Evolutionary conservation across 202 grass and related monocot species (phyloP).

Genomic region (Cymbopogon flexuosus): DNA sequence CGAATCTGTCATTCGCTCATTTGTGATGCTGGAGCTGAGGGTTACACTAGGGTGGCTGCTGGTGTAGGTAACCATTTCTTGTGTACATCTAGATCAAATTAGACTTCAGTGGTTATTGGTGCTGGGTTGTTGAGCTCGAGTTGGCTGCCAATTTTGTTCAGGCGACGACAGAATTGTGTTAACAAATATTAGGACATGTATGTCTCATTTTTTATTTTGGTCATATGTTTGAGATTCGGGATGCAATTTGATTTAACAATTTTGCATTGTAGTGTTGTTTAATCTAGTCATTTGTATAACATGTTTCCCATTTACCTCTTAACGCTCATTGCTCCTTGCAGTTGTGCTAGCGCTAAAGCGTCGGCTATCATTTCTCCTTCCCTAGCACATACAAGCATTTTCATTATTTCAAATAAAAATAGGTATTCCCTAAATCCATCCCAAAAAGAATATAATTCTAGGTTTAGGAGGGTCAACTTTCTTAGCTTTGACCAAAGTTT

Average conservation of each 20-base stretch:
- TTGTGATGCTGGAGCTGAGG: neutral
- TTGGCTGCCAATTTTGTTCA: neutral
- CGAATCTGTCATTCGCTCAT: neutral
- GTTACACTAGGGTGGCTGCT: neutral
- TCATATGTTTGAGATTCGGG: neutral
- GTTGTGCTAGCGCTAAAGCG: no score
- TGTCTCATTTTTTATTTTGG: neutral
- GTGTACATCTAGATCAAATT: constrained; percentile 8
- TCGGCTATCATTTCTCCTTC: no score
- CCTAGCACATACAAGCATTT: no score
- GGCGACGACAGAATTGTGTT: neutral
- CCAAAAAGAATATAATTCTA: no score
- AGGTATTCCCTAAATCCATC: no score
- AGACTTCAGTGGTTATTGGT: neutral
- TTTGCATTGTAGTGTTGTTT: neutral
- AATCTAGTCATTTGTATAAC: no score
- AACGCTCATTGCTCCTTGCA: no score
- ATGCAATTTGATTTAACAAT: constrained; percentile 3
- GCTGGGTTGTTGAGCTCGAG: neutral
- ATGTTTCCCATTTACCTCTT: no score
- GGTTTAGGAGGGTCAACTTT: no score
- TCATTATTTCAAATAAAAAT: no score
- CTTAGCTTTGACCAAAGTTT: no score
- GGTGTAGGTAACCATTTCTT: neutral
- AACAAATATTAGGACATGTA: neutral